Percentiles rank a stretch among this genome's conserved stretches.
phyloP scores from a whole-genome alignment of 345 rosid species.

The Psidium friedrichsthalianum region DNA sequence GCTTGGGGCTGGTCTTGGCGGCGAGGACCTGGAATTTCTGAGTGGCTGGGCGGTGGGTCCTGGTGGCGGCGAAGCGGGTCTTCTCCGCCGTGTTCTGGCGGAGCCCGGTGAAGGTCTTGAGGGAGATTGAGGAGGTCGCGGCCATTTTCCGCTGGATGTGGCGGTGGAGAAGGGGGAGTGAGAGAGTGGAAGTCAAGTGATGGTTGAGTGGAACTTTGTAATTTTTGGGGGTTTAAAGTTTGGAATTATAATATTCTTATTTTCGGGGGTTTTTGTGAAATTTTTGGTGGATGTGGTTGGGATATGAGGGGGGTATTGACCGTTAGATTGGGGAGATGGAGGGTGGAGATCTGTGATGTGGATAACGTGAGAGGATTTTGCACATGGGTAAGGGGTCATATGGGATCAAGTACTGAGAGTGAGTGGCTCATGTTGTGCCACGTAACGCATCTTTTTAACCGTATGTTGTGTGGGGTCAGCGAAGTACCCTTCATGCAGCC shows the following conservation, averaged over 20 bases:
- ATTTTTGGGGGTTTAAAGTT: not conserved
- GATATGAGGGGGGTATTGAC: conserved; percentile 14
- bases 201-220: not conserved
- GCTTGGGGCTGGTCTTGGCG: conserved; percentile 46
- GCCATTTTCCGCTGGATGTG: not conserved
- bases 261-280: not conserved
- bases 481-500: not conserved
- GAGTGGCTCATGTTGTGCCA: conserved; percentile 1
- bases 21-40: conserved; percentile 21
- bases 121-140: conserved; percentile 49
- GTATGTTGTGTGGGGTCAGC: not conserved
- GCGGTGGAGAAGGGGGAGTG: not conserved
- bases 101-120: conserved; percentile 77
- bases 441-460: not conserved
- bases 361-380: conserved; percentile 36
- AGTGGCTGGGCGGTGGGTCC: not conserved
- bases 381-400: not conserved
- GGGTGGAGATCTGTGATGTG: conserved; percentile 36
- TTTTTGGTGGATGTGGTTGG: conserved; percentile 44
- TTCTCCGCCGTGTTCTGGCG: conserved; percentile 37
- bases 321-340: conserved; percentile 35
- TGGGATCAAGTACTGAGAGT: not conserved
- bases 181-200: not conserved
- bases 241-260: not conserved
- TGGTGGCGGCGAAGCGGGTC: conserved; percentile 12